A percentile compares a stretch with the other conserved stretches of the same genome.
Evolutionary conservation across 169 alveolate genomes (phyloP).

Genomic region (Cryptosporidium canis): DNA sequence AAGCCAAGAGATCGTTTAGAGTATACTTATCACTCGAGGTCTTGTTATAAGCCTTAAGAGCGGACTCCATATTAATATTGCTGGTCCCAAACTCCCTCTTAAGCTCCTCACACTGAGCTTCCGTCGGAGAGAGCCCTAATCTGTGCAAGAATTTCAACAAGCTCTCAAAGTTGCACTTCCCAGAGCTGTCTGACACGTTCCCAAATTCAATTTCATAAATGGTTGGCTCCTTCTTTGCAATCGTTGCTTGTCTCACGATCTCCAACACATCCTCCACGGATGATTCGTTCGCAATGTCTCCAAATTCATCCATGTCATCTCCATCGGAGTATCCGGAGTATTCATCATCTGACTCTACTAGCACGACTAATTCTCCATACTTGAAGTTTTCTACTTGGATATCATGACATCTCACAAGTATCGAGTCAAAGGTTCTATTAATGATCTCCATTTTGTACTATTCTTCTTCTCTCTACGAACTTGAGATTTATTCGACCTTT

Average conservation of each 20-base stretch:
- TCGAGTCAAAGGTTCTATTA: conserved; percentile 13
- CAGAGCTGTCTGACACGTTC: conserved; percentile 5
- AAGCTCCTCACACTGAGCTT: conserved; percentile 18
- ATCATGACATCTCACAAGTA: conserved; percentile 13
- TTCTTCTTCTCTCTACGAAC: not conserved
- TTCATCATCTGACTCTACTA: conserved; percentile 39
- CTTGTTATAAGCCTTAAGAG: conserved; percentile 30
- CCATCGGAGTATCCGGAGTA: not conserved
- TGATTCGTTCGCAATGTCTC: conserved; percentile 37
- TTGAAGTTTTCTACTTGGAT: conserved; percentile 30
- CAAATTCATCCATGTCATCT: not conserved
- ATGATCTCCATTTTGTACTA: conserved; percentile 34
- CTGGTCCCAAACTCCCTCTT: conserved; percentile 23
- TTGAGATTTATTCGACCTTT: not conserved
- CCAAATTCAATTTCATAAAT: conserved; percentile 53
- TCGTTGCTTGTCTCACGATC: conserved; percentile 62
- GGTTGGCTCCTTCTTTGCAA: conserved; percentile 64
- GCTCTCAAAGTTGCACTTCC: conserved; percentile 14
- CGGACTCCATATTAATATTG: conserved; percentile 33
- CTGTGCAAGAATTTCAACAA: conserved; percentile 23
- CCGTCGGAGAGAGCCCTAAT: conserved; percentile 62
- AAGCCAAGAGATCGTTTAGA: not conserved
- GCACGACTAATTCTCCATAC: conserved; percentile 58
- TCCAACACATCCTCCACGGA: conserved; percentile 58
- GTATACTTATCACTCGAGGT: conserved; percentile 54